phyloP scores from a whole-genome alignment of 2,329 filamentous ascomycete species.

The Alternaria alternata region DNA sequence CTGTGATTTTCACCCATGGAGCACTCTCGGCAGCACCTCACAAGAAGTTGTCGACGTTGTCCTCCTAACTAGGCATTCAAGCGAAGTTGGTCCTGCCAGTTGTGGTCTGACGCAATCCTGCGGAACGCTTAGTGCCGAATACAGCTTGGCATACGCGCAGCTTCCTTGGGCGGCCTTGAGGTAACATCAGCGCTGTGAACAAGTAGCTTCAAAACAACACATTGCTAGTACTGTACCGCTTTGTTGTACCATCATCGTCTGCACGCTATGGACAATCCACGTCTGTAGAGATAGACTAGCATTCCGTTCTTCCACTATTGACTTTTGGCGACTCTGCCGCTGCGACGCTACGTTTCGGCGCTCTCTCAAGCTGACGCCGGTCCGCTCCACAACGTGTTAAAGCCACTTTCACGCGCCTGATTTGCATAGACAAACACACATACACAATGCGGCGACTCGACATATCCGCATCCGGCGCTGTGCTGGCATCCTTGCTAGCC shows the following conservation, averaged over 20 bases:
- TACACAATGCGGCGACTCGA: conserved; percentile 42
- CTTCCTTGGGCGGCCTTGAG: conserved; percentile 19
- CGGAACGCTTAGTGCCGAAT: conserved; percentile 13
- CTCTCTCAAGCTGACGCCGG: conserved; percentile 23
- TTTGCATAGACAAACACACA: conserved; percentile 6
- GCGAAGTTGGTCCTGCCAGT: not conserved
- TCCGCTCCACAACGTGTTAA: conserved; percentile 13
- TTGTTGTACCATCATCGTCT: not conserved
- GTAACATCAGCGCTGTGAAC: conserved; percentile 33
- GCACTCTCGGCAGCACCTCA: not conserved
- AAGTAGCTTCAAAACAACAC: conserved; percentile 36
- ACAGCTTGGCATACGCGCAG: conserved; percentile 32
- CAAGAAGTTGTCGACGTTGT: not conserved
- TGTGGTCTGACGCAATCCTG: conserved; percentile 6
- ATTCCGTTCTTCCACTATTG: conserved; percentile 1
- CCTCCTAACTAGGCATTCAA: not conserved
- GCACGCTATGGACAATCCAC: conserved; percentile 6
- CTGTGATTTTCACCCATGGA: not conserved
- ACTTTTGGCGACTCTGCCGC: conserved; percentile 11
- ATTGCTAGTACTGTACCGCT: conserved; percentile 23
- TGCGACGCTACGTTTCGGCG: conserved; percentile 21
- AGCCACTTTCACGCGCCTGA: conserved; percentile 8
- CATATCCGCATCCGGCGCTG: conserved; percentile 32
- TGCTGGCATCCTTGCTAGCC: conserved; percentile 50
- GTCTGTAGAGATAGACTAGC: not conserved